These are phyloP conservation scores for Eucalyptus rudis DNA, from an alignment of 345 rosid species.

Conservation along the genomic window DNA sequence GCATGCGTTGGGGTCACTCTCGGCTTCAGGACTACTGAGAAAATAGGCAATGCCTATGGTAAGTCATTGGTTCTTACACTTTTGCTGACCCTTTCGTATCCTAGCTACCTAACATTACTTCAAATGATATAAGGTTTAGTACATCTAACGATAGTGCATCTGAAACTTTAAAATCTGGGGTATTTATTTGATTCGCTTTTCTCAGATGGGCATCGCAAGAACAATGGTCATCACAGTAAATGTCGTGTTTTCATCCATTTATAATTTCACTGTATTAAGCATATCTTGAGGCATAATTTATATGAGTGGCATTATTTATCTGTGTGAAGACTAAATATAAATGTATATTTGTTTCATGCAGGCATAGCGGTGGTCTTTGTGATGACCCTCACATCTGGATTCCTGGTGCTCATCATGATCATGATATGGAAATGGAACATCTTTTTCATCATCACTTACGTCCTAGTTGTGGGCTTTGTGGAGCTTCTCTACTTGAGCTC, in stretches of 20 bases:
- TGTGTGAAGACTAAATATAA: not conserved
- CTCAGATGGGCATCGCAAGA: not conserved
- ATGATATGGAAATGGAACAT: constrained; percentile 40
- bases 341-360: not conserved
- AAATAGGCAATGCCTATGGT: constrained; percentile 58
- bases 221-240: not conserved
- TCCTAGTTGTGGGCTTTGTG: constrained; percentile 1
- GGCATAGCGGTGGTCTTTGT: constrained; percentile 44
- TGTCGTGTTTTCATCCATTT: not conserved
- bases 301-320: not conserved
- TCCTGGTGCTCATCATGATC: constrained; percentile 37
- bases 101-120: not conserved
- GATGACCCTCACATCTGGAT: constrained; percentile 21
- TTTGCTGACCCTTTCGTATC: not conserved
- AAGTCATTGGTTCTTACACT: not conserved
- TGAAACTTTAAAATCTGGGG: not conserved
- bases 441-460: constrained; percentile 9
- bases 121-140: too few relatives aligned
- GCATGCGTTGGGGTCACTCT: constrained; percentile 32
- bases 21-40: constrained; percentile 23
- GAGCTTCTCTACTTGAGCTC: constrained; percentile 29
- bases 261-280: not conserved
- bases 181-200: not conserved
- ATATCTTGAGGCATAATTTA: not conserved
- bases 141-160: not conserved